A percentile compares a stretch with the other conserved stretches of the same genome.
Evolutionary conservation across 2,329 filamentous ascomycete genomes (phyloP).

Genomic region (Cladosporium cucumerinum): DNA sequence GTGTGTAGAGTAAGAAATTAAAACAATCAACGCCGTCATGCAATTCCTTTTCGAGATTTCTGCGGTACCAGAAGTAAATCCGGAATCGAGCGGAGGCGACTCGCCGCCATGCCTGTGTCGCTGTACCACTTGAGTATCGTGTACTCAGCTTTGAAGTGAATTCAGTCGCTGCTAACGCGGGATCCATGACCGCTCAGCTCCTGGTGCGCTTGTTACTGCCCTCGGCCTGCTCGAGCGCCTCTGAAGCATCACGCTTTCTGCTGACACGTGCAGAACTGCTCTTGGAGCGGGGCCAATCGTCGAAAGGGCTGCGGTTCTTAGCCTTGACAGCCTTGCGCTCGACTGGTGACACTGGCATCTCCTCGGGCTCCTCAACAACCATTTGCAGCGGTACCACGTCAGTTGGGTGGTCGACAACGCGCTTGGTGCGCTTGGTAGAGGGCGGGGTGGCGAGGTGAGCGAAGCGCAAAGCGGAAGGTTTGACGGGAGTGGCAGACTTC

Average conservation of each 20-base stretch:
- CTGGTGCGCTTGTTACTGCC: constrained; percentile 20
- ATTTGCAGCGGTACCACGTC: constrained; percentile 2
- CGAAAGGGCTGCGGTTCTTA: constrained; percentile 57
- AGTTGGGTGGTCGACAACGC: constrained; percentile 52
- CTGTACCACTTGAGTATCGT: neutral
- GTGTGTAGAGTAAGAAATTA: neutral
- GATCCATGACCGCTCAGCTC: neutral
- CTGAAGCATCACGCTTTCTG: constrained; percentile 22
- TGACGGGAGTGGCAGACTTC: constrained; percentile 27
- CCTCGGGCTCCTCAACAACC: constrained; percentile 19
- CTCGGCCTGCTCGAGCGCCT: constrained; percentile 9
- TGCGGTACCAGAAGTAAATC: neutral
- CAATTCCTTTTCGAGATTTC: neutral
- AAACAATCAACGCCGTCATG: neutral
- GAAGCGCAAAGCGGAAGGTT: constrained; percentile 37
- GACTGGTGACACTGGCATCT: constrained; percentile 18
- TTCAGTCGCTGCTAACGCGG: no score
- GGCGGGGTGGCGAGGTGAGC: constrained; percentile 59
- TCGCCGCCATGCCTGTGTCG: neutral
- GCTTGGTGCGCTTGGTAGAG: constrained; percentile 58
- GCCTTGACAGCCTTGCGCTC: constrained; percentile 12
- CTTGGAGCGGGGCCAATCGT: constrained; percentile 66
- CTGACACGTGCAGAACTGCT: constrained; percentile 8
- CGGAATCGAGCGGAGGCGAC: no score
- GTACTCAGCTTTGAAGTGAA: neutral